Conservation (phyloP, 1,139 yeast genomes). For the Lizanozyma gosingica region DNA sequence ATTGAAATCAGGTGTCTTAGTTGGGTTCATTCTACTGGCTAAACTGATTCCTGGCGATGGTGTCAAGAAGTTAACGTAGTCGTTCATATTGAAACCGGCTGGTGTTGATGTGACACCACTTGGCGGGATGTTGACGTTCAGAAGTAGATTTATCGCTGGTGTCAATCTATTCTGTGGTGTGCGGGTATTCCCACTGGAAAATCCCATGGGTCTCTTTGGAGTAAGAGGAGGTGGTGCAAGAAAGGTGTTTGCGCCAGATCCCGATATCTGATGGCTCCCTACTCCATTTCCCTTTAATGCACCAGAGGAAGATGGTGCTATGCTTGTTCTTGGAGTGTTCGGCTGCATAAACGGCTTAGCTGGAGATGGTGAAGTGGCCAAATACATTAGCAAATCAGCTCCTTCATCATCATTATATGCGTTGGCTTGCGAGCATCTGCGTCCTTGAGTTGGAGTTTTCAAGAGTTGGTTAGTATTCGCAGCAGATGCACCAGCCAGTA, state of each 20-base stretch:
- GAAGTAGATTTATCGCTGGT: constrained; percentile 29
- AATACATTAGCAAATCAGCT: constrained; percentile 70
- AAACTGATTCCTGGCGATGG: constrained; percentile 52
- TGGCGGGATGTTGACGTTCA: constrained; percentile 7
- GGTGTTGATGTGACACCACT: constrained; percentile 31
- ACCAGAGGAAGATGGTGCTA: constrained; percentile 4
- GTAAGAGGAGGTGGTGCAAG: constrained; percentile 39
- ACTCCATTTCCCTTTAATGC: neutral
- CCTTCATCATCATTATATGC: constrained; percentile 57
- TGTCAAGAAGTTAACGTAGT: constrained; percentile 68
- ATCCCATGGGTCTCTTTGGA: constrained; percentile 29
- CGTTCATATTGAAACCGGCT: constrained; percentile 75
- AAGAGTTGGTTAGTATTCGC: constrained; percentile 15
- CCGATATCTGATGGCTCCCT: neutral
- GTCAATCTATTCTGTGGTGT: constrained; percentile 40
- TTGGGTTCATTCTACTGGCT: constrained; percentile 17
- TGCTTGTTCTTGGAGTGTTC: constrained; percentile 22
- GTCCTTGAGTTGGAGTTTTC: constrained; percentile 30
- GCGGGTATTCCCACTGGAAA: constrained; percentile 14
- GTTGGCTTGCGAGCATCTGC: constrained; percentile 8
- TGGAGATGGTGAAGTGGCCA: constrained; percentile 84
- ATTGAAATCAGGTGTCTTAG: constrained; percentile 38
- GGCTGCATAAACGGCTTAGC: constrained; percentile 27
- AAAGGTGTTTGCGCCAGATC: constrained; percentile 13
- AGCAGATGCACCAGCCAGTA: constrained; percentile 2